Evolutionary conservation across 139 green algal genomes (phyloP).

Genomic region (Klebsormidium nitens): DNA sequence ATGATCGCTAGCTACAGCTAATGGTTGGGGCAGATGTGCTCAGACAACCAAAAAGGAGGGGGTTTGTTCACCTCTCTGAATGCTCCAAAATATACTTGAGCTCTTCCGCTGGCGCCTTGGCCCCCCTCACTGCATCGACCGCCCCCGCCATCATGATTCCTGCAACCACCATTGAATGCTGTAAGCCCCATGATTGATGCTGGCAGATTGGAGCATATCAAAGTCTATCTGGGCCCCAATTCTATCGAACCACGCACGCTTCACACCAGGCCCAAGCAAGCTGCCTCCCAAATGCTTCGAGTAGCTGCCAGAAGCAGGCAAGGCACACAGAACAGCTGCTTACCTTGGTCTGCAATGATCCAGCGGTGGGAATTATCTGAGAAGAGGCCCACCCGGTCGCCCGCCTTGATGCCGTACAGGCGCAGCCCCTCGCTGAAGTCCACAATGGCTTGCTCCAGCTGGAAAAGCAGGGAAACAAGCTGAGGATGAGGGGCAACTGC

Average conservation of each 20-base stretch:
- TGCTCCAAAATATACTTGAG: conserved; percentile 73
- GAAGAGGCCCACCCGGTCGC: conserved; percentile 66
- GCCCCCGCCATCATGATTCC: conserved; percentile 33
- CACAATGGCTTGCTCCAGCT: conserved; percentile 26
- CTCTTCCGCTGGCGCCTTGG: conserved; percentile 63
- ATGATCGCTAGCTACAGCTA: no score
- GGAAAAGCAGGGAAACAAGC: neutral
- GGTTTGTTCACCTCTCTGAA: conserved; percentile 43
- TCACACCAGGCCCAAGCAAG: no score
- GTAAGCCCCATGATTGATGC: no score
- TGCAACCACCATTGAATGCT: no score
- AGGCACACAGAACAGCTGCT: no score
- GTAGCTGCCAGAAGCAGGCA: no score
- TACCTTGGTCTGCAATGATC: conserved; percentile 79
- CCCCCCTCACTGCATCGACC: conserved; percentile 57
- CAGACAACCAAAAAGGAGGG: no score
- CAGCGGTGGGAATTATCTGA: conserved; percentile 73
- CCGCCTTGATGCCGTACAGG: conserved; percentile 23
- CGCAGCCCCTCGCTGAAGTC: conserved; percentile 35
- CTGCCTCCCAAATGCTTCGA: no score
- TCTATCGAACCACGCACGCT: no score
- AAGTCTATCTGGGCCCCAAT: no score
- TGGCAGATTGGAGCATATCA: neutral
- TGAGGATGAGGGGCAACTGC: no score
- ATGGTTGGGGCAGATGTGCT: no score